phyloP scores from a whole-genome alignment of 1,284 basidiomycete genomes.

The Irpex sp. region DNA sequence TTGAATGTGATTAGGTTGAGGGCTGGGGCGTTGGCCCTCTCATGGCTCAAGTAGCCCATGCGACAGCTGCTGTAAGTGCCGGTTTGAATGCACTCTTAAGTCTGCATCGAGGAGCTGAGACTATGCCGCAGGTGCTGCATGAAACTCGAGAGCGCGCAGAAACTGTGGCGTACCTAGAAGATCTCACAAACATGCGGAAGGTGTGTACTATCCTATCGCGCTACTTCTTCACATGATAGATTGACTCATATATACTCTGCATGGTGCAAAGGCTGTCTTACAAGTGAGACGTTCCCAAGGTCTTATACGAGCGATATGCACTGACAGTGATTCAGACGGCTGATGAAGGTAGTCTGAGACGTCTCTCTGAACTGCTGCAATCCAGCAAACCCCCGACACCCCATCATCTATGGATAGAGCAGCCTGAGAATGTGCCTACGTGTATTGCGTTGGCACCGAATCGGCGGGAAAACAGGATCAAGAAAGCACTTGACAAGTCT shows the following conservation, averaged over 20 bases:
- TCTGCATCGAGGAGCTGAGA: not conserved
- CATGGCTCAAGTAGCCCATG: conserved; percentile 54
- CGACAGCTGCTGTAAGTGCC: conserved; percentile 39
- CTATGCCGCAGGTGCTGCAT: conserved; percentile 32
- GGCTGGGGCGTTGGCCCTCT: conserved; percentile 52
- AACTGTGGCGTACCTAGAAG: conserved; percentile 36
- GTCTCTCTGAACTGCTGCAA: conserved; percentile 31
- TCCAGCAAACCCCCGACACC: conserved; percentile 27
- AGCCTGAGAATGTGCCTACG: conserved; percentile 48
- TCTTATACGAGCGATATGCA: not conserved
- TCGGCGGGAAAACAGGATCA: conserved; percentile 35
- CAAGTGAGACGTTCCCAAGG: conserved; percentile 27
- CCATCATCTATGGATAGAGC: conserved; percentile 51
- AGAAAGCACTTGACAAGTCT: conserved; percentile 39
- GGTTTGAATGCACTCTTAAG: not conserved
- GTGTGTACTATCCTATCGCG: conserved; percentile 8
- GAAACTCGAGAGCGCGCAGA: conserved; percentile 36
- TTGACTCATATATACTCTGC: not conserved
- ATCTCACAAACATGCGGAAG: conserved; percentile 41
- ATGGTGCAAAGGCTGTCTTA: conserved; percentile 31
- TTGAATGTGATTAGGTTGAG: conserved; percentile 27
- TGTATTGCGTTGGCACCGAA: conserved; percentile 54
- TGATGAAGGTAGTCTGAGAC: conserved; percentile 30
- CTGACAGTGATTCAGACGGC: conserved; percentile 27
- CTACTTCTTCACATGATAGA: not conserved